Evolutionary conservation across 106 monocot genomes (phyloP), one percentile per base, ranked within the genome.

Genomic region (Phalaenopsis aphrodite): DNA sequence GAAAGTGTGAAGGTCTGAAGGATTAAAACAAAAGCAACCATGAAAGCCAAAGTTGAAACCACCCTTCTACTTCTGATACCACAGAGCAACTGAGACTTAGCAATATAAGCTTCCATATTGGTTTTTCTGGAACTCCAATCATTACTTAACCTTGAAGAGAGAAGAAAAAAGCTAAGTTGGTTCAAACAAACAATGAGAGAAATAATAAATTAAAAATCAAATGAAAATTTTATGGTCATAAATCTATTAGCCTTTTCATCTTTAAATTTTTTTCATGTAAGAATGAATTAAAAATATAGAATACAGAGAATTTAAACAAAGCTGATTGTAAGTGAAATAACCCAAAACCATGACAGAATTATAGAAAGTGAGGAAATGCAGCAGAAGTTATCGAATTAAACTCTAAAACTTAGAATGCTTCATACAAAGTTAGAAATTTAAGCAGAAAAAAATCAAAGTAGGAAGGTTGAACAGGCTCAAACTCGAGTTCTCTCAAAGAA

Each of bases 1-100:
- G 81, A 49, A 56, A 86, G 72, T 66, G 67, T 82, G 76, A 82
- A 85, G 41, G 81, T 82, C 11, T 72, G 87, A 48, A 87, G 81
- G 15, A 81, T 72, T 64, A 86, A 37, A 75, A 84, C 42, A 18
- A 77, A 15, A 23, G 81, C 65, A 3, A 77, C 90, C 37, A 86
- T 23, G 69, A 85, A 75, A 30, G 79, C 77, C 23, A 85, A 65
- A 17, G 84, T 38, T 84, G 82, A 9, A 41, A 86, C 58, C 66
- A 78, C 6, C 67, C 82, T 85, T 65, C 78, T 83, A 12, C 36
- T 30, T 79, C 79, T 80, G 78, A 68, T 43, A 42, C 39, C n/a
- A 38, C 47, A 84, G 68, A 66, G 68, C 52, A 77, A 84, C 41
- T 48, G 57, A 72, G 8, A 75, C 8, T 41, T 42, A 57, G 10